phyloP scores from a whole-genome alignment of 2,329 filamentous ascomycete genomes.

The Ambrosiella beaveri region DNA sequence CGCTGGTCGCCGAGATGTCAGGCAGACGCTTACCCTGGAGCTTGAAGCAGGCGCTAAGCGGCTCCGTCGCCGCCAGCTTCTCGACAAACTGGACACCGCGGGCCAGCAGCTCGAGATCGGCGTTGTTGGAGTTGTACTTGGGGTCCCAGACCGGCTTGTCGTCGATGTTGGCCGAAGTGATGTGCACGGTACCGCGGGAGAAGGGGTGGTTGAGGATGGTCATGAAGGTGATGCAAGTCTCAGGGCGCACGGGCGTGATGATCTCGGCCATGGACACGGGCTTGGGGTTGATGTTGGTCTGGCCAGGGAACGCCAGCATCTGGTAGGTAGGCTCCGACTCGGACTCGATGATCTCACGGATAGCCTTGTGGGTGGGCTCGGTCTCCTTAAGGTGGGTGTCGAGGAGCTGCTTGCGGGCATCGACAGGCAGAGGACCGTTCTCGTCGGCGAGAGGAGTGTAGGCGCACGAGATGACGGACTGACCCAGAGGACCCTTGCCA shows the following conservation, averaged over 20 bases:
- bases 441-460: slow-evolving; percentile 21
- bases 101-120: slow-evolving; percentile 37
- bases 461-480: slow-evolving; percentile 23
- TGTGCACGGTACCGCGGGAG: slow-evolving; percentile 42
- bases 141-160: slow-evolving; percentile 35
- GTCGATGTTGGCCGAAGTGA: slow-evolving; percentile 25
- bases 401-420: slow-evolving; percentile 17
- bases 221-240: slow-evolving; percentile 32
- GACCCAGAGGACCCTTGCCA: slow-evolving; percentile 21
- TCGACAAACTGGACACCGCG: slow-evolving; percentile 27
- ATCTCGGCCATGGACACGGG: slow-evolving; percentile 16
- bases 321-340: slow-evolving; percentile 20
- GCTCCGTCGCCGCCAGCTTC: slow-evolving; percentile 21
- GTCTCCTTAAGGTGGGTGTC: slow-evolving; percentile 13
- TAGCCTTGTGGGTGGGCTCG: slow-evolving; percentile 15
- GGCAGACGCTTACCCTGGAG: slow-evolving; percentile 19
- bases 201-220: slow-evolving; percentile 43
- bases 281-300: slow-evolving; percentile 17
- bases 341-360: slow-evolving; percentile 18
- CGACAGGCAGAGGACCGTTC: slow-evolving; percentile 16
- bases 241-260: slow-evolving; percentile 19
- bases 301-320: slow-evolving; percentile 21
- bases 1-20: slow-evolving; percentile 17
- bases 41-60: slow-evolving; percentile 26
- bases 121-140: slow-evolving; percentile 35